phyloP scores from a whole-genome alignment of 148 eudicot genomes.

The Fagopyrum tataricum region DNA sequence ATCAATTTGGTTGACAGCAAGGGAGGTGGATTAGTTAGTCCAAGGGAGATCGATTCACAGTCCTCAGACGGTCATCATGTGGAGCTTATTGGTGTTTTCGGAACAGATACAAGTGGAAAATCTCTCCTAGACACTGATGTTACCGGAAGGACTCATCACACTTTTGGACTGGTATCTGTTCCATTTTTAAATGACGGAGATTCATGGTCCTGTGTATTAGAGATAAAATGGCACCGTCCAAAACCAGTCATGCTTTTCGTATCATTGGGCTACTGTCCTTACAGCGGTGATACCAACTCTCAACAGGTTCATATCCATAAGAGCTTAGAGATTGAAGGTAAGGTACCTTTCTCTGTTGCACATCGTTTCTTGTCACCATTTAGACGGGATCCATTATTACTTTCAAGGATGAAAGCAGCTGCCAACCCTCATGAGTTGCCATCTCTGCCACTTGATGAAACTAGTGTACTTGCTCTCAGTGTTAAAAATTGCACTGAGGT shows the following conservation, averaged over 20 bases:
- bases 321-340: slow-evolving; percentile 92
- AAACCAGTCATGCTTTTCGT: slow-evolving; percentile 90
- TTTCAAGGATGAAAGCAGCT: slow-evolving; percentile 53
- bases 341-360: slow-evolving; percentile 56
- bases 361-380: slow-evolving; percentile 72
- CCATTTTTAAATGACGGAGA: slow-evolving; percentile 63
- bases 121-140: slow-evolving; percentile 34
- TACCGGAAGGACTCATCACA: slow-evolving; percentile 76
- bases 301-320: slow-evolving; percentile 89
- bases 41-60: slow-evolving; percentile 61
- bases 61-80: slow-evolving; percentile 74
- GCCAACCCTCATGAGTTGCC: slow-evolving; percentile 39
- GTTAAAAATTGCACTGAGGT: slow-evolving; percentile 81
- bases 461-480: slow-evolving; percentile 59
- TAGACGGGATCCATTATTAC: slow-evolving; percentile 70
- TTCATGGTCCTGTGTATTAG: slow-evolving; percentile 81
- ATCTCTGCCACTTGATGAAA: slow-evolving; percentile 62
- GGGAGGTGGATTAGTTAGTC: slow-evolving; percentile 96
- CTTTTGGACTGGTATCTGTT: slow-evolving; percentile 83
- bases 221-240: slow-evolving; percentile 91
- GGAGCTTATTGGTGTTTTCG: slow-evolving; percentile 70
- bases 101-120: slow-evolving; percentile 35
- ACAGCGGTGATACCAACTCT: slow-evolving; percentile 38
- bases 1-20: slow-evolving; percentile 87
- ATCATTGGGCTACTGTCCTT: slow-evolving; percentile 76